Evolutionary conservation across 176 grass and related monocot genomes (phyloP).

Genomic region (Oryza glaberrima): DNA sequence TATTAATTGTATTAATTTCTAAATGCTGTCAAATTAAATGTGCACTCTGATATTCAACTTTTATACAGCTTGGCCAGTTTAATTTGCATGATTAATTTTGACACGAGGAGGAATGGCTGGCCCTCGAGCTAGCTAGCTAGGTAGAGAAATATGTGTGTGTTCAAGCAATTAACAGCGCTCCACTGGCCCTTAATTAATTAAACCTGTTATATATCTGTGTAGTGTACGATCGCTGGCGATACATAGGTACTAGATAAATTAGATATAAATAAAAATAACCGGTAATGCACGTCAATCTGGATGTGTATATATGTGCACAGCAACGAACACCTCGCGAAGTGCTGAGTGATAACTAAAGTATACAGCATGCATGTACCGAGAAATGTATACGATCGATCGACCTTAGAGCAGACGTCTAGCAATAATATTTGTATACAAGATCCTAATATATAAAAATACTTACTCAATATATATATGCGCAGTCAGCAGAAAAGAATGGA

Average conservation of each 20-base stretch:
- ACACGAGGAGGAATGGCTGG: background rate
- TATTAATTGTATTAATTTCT: background rate
- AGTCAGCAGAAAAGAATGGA: too few species aligned
- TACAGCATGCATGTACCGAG: too few species aligned
- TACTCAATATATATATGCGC: too few species aligned
- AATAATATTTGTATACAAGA: too few species aligned
- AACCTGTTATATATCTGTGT: background rate
- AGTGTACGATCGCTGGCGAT: background rate
- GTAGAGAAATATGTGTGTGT: background rate
- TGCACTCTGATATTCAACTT: background rate
- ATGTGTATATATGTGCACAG: background rate
- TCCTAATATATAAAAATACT: too few species aligned
- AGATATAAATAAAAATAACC: background rate
- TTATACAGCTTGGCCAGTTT: background rate
- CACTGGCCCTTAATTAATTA: background rate
- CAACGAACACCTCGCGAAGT: background rate
- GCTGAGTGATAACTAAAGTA: too few species aligned
- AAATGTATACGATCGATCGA: too few species aligned
- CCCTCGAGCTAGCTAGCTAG: background rate
- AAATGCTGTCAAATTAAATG: background rate
- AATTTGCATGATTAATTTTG: background rate
- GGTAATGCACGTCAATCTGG: background rate
- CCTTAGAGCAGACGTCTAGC: too few species aligned
- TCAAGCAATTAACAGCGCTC: background rate
- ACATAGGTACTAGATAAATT: background rate